Percentiles rank a stretch among this genome's conserved stretches.
These are phyloP conservation scores for Camellia sinensis DNA, from an alignment of 148 eudicot species.

Conservation along the genomic window DNA sequence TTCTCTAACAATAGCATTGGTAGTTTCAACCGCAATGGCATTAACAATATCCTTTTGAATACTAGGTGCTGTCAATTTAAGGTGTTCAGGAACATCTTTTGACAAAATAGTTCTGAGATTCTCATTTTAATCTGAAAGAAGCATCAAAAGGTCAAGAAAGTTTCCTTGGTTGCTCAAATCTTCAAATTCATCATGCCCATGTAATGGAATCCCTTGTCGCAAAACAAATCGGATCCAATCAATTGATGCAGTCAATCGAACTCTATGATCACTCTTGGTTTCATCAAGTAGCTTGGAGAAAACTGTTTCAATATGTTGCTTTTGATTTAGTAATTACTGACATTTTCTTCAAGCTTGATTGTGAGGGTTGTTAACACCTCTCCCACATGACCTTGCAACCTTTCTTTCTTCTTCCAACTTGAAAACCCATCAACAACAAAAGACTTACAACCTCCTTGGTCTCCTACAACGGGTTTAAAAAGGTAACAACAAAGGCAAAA, in stretches of 20 bases:
- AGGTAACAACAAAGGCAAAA: conserved; percentile 3
- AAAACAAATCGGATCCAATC: conserved; percentile 9
- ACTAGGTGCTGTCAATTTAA: not conserved
- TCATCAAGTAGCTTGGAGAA: not conserved
- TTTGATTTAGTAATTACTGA: not conserved
- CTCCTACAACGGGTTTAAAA: not conserved
- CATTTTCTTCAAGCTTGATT: not conserved
- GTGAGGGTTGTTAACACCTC: not conserved
- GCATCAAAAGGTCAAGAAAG: not conserved
- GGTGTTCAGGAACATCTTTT: not conserved
- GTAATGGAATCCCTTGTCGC: not conserved
- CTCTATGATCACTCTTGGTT: not conserved
- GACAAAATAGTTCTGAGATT: not conserved
- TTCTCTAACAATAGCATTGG: conserved; percentile 9
- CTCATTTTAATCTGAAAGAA: conserved; percentile 13
- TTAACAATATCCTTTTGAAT: not conserved
- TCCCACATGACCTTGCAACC: not conserved
- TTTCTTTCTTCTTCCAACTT: not conserved
- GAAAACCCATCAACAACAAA: conserved; percentile 13
- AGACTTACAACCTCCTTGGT: conserved; percentile 2
- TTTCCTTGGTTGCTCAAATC: not conserved
- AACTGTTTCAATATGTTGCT: not conserved
- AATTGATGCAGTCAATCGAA: conserved; percentile 6
- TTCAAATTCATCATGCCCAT: not conserved
- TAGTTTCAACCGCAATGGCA: conserved; percentile 11